phyloP scores from a whole-genome alignment of 306 rosid genomes.

The Styphnolobium japonicum region DNA sequence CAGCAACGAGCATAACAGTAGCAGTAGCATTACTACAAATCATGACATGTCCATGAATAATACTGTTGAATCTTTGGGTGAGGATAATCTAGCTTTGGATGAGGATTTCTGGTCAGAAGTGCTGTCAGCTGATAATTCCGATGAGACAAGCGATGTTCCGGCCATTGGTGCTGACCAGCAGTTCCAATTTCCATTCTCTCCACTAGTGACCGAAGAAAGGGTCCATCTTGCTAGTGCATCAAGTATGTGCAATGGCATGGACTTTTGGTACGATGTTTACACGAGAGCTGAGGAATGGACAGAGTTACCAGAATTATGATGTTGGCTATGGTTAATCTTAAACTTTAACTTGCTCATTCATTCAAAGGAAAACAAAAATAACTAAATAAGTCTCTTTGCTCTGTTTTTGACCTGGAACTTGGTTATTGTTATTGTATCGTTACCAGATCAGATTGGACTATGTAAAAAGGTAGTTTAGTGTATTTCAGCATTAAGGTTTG shows the following conservation, averaged over 20 bases:
- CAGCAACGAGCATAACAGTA: background rate
- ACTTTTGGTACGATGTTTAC: slow-evolving; percentile 55
- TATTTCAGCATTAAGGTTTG: no score
- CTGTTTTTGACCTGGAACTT: background rate
- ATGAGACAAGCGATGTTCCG: background rate
- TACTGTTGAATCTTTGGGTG: background rate
- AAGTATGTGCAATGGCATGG: slow-evolving; percentile 17
- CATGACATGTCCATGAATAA: background rate
- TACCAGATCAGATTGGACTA: no score
- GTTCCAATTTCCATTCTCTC: slow-evolving; percentile 18
- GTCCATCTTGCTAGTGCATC: slow-evolving; percentile 1
- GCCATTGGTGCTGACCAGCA: background rate
- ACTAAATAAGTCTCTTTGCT: background rate
- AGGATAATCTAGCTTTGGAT: slow-evolving; percentile 20
- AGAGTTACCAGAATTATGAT: slow-evolving; percentile 19
- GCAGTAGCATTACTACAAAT: background rate
- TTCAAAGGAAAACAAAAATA: background rate
- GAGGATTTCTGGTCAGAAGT: slow-evolving; percentile 69
- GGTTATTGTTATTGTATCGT: no score
- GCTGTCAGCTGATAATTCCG: slow-evolving; percentile 30
- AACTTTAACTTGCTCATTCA: background rate
- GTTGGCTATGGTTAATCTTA: background rate
- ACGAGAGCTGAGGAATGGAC: slow-evolving; percentile 35
- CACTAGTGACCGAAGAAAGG: background rate
- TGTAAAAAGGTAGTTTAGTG: no score